Base-by-base conservation (phyloP, 495 filamentous ascomycete species). In the Darksidea phi region DNA sequence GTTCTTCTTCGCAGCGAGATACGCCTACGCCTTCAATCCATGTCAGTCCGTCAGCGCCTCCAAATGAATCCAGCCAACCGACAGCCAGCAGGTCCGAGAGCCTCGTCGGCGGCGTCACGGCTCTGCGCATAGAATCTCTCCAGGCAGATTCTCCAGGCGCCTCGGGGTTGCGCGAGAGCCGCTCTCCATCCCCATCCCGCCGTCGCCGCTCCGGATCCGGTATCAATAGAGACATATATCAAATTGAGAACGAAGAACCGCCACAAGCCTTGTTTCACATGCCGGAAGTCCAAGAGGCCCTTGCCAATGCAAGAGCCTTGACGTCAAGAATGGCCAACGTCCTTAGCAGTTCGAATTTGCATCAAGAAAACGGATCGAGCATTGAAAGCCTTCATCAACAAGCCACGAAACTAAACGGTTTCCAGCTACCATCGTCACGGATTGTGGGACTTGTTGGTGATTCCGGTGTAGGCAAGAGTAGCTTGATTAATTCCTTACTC, bases 391-490 rank as follows among this genome's bases (percentile, higher is more conserved):
- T 78, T 36, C 53, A 67, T 53, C 49, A 52, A 25, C 48, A 64
- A 53, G 74, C 72, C 3, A 21, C 56, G 12, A 46, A 66, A 7
- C 47, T 78, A 38, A 66, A 70, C 12, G 38, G 28, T 1, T 77
- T 76, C 54, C 63, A 72, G 37, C 73, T 69, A 32, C 70, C 70
- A 8, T 67, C 74, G 12, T 71, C 64, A 18, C 71, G 74, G 24
- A 71, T 57, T 20, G 74, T 78, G 8, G 76, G 73, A 1, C 67
- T 78, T 20, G 73, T 78, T 7, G 76, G 76, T 12, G 75, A 74
- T 57, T 73, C 74, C 7, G 75, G 73, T 17, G 75, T 69, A 59
- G 75, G 75, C 7, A 75, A 77, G 57, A 76, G 74, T 61, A 76
- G 74, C 48, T 55, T 77, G 34, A 65, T 77, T 0, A 77, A 76